phyloP scores from a whole-genome alignment of 192 early-diverging fungal species.

The Linderina pennispora region DNA sequence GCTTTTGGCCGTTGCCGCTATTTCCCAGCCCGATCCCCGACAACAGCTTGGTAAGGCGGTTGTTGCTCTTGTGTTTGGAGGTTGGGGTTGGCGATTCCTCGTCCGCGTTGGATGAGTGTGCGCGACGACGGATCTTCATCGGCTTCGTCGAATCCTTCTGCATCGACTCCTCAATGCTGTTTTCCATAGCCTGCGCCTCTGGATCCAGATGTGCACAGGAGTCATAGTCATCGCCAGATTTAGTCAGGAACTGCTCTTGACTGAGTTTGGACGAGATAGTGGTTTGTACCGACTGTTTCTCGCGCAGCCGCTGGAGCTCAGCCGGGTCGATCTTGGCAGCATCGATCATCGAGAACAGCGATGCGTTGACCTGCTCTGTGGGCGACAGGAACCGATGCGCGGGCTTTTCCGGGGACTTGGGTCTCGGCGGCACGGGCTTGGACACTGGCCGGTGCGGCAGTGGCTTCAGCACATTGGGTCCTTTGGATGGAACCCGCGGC shows the following conservation, averaged over 20 bases:
- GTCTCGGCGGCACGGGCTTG: too few species aligned
- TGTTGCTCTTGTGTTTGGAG: background rate
- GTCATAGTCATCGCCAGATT: background rate
- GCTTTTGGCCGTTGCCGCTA: background rate
- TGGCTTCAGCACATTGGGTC: too few species aligned
- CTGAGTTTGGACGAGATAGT: background rate
- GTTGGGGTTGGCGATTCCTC: background rate
- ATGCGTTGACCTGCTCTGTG: slow-evolving; percentile 17
- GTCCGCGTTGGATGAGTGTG: slow-evolving; percentile 5
- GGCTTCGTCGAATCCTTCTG: slow-evolving; percentile 1
- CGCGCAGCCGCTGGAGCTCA: background rate
- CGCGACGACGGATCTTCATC: slow-evolving; percentile 24
- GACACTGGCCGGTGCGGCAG: too few species aligned
- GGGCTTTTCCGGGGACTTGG: too few species aligned
- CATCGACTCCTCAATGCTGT: background rate
- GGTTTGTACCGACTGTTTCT: background rate
- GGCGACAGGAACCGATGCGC: slow-evolving; percentile 15
- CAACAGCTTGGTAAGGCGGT: slow-evolving; percentile 12
- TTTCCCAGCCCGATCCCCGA: slow-evolving; percentile 15
- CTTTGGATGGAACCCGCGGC: too few species aligned
- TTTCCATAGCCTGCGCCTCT: background rate
- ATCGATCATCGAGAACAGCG: slow-evolving; percentile 33
- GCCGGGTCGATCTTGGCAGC: background rate
- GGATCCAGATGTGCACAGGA: background rate
- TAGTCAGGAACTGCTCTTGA: background rate